Base-by-base conservation (phyloP, 345 rosid species). In the Balakata baccata region DNA sequence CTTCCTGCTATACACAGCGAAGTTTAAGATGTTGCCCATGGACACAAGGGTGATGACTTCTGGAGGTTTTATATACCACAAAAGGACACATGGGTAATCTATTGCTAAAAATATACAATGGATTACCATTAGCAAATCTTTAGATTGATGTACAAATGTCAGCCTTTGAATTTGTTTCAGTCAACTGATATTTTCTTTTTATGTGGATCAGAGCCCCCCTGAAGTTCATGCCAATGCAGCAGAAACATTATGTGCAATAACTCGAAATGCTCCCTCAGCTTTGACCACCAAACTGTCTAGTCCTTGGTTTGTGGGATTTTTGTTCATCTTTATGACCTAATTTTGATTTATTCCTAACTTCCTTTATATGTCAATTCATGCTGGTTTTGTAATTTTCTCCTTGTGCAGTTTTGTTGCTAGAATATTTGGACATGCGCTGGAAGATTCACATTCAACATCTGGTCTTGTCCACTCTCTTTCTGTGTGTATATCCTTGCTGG, bases 221-320 rank as follows among this genome's bases (percentile, higher is more conserved):
- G 99, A 91, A 78, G 98, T 96, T 80, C 97, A 93, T 68, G 90
- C 95, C 69, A 96, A 96, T 82, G 91, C 97, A 18, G 96, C 99
- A 66, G 98, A 93, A 83, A 91, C 97, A 47, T 80, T 96, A 56
- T 89, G 96, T 84, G 94, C 96, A 74, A 96, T 96, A 74, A 89
- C 97, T 68, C 89, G 96, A 75, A 96, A 88, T 84, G 85, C 92
- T 63, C 95, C 96, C 25, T 91, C 99, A 11, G 95, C 97, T 73
- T 76, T 93, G 85, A 97, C 99, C 73, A 81, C 89, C 29, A 90
- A 91, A 78, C 97, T 96, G 70, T 86, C 97, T 16, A 91, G 92
- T 84, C 87, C 92, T 74, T 85, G 98, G 99, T 91, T 72, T 84
- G 86, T 71, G 39, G 41, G 56, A 51, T 67, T 76, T 25, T 66